Percentiles rank a stretch among this genome's conserved stretches.
These are phyloP conservation scores for Candida lessepsii DNA, from an alignment of 805 yeast genomes.

Conservation along the genomic window DNA sequence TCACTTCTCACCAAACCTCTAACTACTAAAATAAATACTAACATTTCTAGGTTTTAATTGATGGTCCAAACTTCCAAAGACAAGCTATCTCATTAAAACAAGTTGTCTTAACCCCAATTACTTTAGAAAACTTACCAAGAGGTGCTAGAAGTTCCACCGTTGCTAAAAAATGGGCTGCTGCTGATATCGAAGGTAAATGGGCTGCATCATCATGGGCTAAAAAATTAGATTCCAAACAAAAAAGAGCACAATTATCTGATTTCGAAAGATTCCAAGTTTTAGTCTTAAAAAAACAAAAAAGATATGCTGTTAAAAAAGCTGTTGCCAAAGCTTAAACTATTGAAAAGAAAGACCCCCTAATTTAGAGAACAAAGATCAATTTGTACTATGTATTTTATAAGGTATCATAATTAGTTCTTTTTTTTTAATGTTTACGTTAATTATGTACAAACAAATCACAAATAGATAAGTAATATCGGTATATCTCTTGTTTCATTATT, in stretches of 20 bases:
- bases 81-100: conserved; percentile 86
- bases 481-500: too few relatives aligned
- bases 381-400: conserved; percentile 12
- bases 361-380: conserved; percentile 14
- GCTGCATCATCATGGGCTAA: conserved; percentile 94
- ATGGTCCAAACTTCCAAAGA: conserved; percentile 95
- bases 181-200: conserved; percentile 89
- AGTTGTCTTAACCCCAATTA: conserved; percentile 91
- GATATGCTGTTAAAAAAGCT: conserved; percentile 92
- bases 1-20: too few relatives aligned
- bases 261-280: conserved; percentile 99
- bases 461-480: conserved; percentile 14
- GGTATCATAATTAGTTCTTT: conserved; percentile 18
- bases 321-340: conserved; percentile 84
- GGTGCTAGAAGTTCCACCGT: conserved; percentile 87
- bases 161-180: conserved; percentile 89
- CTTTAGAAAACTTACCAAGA: conserved; percentile 84
- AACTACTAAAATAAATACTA: too few relatives aligned
- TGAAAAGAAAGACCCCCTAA: conserved; percentile 10
- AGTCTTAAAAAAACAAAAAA: conserved; percentile 96
- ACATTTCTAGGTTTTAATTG: conserved; percentile 72
- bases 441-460: conserved; percentile 20
- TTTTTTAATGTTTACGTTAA: conserved; percentile 29
- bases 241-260: conserved; percentile 90
- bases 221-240: conserved; percentile 93